A percentile compares a stretch with the other conserved stretches of the same genome.
Conservation (phyloP, 169 alveolate species). For the Cryptosporidium viatorum region DNA sequence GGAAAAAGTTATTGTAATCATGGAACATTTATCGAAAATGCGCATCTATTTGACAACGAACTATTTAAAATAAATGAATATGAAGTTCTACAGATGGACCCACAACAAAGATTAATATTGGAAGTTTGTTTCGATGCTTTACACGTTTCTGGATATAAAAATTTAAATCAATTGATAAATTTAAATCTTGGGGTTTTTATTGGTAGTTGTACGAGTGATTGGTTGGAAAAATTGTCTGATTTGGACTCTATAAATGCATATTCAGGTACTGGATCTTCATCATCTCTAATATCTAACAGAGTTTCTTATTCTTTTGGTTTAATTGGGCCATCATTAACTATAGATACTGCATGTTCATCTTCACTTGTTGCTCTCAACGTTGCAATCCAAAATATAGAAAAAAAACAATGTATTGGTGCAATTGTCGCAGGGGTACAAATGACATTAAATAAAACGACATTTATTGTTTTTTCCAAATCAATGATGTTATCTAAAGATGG, state of each 20-base stretch:
- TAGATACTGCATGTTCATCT: slow-evolving; percentile 72
- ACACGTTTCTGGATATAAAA: slow-evolving; percentile 69
- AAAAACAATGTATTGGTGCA: slow-evolving; percentile 59
- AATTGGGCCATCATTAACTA: slow-evolving; percentile 62
- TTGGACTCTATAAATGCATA: slow-evolving; percentile 65
- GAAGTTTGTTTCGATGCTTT: slow-evolving; percentile 81
- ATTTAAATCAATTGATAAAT: slow-evolving; percentile 40
- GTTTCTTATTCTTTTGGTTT: slow-evolving; percentile 57
- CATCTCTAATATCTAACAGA: slow-evolving; percentile 73
- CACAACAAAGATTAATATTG: slow-evolving; percentile 83
- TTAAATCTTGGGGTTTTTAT: slow-evolving; percentile 79
- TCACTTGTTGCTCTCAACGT: slow-evolving; percentile 50
- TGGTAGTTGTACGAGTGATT: slow-evolving; percentile 81
- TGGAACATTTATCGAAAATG: slow-evolving; percentile 77
- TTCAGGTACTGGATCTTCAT: slow-evolving; percentile 79
- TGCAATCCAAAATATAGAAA: slow-evolving; percentile 64
- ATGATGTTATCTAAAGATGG: slow-evolving; percentile 82
- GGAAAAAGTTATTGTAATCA: slow-evolving; percentile 63
- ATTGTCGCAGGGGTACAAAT: slow-evolving; percentile 80
- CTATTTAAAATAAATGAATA: slow-evolving; percentile 44
- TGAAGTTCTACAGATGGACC: slow-evolving; percentile 83
- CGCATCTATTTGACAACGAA: slow-evolving; percentile 76
- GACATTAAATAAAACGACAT: slow-evolving; percentile 74
- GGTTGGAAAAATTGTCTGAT: slow-evolving; percentile 77
- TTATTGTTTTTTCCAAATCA: slow-evolving; percentile 76